Percentiles rank a stretch among this genome's conserved stretches.
Conservation (phyloP, 345 rosid species). For the Brassica napus region Da-Ae NC_063443.1:17355501-17356000, state of each 20-base stretch:
- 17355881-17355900: slow-evolving; percentile 75
- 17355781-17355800: slow-evolving; percentile 83
- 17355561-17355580: slow-evolving; percentile 76
- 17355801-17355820: slow-evolving; percentile 55
- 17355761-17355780: slow-evolving; percentile 85
- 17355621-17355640: slow-evolving; percentile 50
- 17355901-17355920: slow-evolving; percentile 94
- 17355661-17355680: background rate
- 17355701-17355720: slow-evolving; percentile 50
- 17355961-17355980: slow-evolving; percentile 38
- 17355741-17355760: slow-evolving; percentile 74
- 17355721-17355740: slow-evolving; percentile 63
- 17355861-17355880: slow-evolving; percentile 73
- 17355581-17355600: slow-evolving; percentile 58
- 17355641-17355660: background rate
- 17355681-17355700: background rate
- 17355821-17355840: slow-evolving; percentile 77
- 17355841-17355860: slow-evolving; percentile 60
- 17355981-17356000: slow-evolving; percentile 43
- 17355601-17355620: slow-evolving; percentile 69
- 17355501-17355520: slow-evolving; percentile 75
- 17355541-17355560: slow-evolving; percentile 98
- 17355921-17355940: slow-evolving; percentile 74
- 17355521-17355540: slow-evolving; percentile 72
- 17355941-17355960: slow-evolving; percentile 55